These are phyloP conservation scores for Candida methanosorbosa DNA, from an alignment of 805 yeast genomes.

Conservation along the genomic window DNA sequence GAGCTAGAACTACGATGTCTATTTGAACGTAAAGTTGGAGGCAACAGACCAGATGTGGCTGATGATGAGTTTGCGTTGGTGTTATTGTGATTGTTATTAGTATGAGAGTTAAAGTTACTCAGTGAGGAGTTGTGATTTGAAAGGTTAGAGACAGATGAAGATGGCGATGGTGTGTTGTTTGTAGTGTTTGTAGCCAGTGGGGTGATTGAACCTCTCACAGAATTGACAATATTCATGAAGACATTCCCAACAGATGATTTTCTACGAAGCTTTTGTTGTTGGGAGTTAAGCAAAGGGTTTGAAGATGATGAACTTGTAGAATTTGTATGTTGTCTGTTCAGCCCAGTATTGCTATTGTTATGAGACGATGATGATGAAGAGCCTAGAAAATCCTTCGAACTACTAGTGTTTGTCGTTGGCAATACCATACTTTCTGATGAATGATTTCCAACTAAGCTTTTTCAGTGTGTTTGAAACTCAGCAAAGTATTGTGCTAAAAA, in stretches of 20 bases:
- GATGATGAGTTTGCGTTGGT: not conserved
- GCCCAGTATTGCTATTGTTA: not conserved
- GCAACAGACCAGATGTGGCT: not conserved
- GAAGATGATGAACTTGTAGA: not conserved
- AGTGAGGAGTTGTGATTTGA: not conserved
- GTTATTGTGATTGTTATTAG: not conserved
- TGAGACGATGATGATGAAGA: too few species aligned
- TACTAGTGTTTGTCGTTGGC: too few species aligned
- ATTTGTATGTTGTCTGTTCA: too few species aligned
- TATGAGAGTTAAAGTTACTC: too few species aligned
- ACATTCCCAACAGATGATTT: constrained; percentile 21
- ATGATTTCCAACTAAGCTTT: too few species aligned
- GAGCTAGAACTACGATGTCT: not conserved
- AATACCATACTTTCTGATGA: too few species aligned
- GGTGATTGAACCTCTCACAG: constrained; percentile 11
- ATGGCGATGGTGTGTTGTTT: not conserved
- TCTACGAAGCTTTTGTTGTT: constrained; percentile 5
- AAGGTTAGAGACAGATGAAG: constrained; percentile 1
- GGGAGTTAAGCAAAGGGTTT: not conserved
- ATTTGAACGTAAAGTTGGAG: not conserved
- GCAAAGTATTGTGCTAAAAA: too few species aligned
- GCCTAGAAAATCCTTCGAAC: too few species aligned
- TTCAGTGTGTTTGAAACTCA: too few species aligned
- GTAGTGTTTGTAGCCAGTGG: too few species aligned
- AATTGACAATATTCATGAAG: constrained; percentile 16